A percentile compares a stretch with the other conserved stretches of the same genome.
Evolutionary conservation across 2,329 filamentous ascomycete genomes (phyloP).

Genomic region (Beauveria caledonica): DNA sequence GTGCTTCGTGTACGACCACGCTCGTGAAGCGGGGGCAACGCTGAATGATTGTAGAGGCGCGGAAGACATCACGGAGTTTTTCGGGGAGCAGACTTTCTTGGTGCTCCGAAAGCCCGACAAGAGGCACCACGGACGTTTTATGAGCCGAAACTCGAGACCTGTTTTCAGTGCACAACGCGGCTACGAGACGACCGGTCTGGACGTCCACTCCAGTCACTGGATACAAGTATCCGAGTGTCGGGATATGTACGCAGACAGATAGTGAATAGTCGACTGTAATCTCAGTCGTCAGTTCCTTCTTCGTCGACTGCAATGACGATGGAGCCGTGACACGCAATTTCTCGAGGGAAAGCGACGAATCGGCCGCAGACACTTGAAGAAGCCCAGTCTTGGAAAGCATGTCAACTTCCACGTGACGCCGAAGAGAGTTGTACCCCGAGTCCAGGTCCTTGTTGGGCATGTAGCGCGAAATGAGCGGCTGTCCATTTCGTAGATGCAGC

Average conservation of each 20-base stretch:
- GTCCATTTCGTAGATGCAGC: not conserved
- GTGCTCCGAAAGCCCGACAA: not conserved
- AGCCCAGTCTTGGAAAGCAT: not conserved
- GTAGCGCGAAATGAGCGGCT: conserved; percentile 1
- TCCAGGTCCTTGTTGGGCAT: conserved; percentile 1
- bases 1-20: not conserved
- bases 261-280: not conserved
- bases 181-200: not conserved
- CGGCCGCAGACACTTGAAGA: not conserved
- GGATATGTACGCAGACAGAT: not conserved
- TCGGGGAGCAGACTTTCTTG: not conserved
- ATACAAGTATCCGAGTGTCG: not conserved
- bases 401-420: not conserved
- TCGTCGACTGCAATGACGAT: not conserved
- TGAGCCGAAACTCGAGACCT: not conserved
- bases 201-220: not conserved
- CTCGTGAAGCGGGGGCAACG: not conserved
- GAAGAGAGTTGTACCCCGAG: conserved; percentile 8
- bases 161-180: not conserved
- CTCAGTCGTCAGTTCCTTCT: not conserved
- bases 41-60: not conserved
- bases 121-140: not conserved
- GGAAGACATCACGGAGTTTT: not conserved
- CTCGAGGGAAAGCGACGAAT: not conserved
- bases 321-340: not conserved